These are phyloP conservation scores for Hemisphaericaspora lyxosophila DNA, from an alignment of 1,139 yeast species.

Conservation along the genomic window DNA sequence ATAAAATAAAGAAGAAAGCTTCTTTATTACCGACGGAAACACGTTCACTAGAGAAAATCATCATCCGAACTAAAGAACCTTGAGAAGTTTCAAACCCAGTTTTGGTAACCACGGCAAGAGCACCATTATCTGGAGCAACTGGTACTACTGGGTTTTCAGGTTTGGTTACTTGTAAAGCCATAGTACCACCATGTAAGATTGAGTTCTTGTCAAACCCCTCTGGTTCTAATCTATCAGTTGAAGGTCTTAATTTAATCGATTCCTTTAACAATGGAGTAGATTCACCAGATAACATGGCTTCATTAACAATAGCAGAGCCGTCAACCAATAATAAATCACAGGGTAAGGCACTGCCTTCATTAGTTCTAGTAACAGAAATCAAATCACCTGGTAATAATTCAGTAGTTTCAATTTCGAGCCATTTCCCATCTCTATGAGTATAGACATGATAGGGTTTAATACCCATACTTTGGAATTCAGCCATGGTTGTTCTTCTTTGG, in stretches of 20 bases:
- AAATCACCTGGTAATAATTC: slow-evolving; percentile 89
- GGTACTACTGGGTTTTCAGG: slow-evolving; percentile 53
- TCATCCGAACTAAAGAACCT: slow-evolving; percentile 95
- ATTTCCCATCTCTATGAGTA: slow-evolving; percentile 66
- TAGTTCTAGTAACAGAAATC: slow-evolving; percentile 83
- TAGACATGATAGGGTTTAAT: slow-evolving; percentile 83
- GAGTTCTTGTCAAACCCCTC: slow-evolving; percentile 90
- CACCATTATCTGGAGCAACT: slow-evolving; percentile 86
- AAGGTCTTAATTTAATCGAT: slow-evolving; percentile 81
- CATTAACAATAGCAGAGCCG: slow-evolving; percentile 92
- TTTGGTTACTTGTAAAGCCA: slow-evolving; percentile 85
- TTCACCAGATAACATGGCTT: slow-evolving; percentile 98
- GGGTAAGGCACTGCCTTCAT: slow-evolving; percentile 92
- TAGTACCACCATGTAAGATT: slow-evolving; percentile 92
- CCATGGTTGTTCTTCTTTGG: slow-evolving; percentile 92
- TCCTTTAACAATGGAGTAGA: slow-evolving; percentile 95
- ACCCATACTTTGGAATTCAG: slow-evolving; percentile 96
- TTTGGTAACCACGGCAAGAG: slow-evolving; percentile 83
- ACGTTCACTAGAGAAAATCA: slow-evolving; percentile 96
- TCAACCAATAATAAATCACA: slow-evolving; percentile 86
- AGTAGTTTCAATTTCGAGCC: slow-evolving; percentile 72
- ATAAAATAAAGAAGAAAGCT: slow-evolving; percentile 87
- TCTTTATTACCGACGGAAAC: slow-evolving; percentile 96
- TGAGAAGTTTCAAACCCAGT: slow-evolving; percentile 98
- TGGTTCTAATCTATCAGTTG: slow-evolving; percentile 61